Evolutionary conservation across 2,329 filamentous ascomycete genomes (phyloP).

Genomic region (Arthrobotrys conoides): DNA sequence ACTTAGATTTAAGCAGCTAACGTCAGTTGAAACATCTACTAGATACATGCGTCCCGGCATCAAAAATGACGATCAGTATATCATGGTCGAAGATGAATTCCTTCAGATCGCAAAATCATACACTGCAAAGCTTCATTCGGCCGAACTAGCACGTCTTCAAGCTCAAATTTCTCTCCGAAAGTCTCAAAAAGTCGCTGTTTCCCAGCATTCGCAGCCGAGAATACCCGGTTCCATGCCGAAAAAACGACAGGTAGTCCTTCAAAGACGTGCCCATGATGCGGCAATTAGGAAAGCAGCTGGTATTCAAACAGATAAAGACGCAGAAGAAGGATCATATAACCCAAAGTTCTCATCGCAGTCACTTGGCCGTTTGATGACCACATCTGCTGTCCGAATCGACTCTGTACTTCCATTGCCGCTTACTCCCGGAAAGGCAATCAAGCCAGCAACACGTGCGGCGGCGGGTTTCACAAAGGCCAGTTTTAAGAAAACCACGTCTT

Average conservation of each 20-base stretch:
- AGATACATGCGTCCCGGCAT: constrained; percentile 58
- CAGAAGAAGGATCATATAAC: constrained; percentile 38
- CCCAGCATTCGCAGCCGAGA: constrained; percentile 42
- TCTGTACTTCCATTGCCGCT: constrained; percentile 44
- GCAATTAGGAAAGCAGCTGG: constrained; percentile 41
- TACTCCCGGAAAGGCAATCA: constrained; percentile 29
- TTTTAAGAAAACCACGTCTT: constrained; percentile 47
- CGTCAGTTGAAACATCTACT: neutral
- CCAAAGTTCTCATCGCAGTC: constrained; percentile 46
- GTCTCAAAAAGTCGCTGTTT: constrained; percentile 27
- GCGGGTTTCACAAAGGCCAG: constrained; percentile 54
- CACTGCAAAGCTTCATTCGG: constrained; percentile 80
- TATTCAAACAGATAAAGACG: neutral
- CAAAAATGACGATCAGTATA: constrained; percentile 76
- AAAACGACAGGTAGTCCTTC: constrained; percentile 39
- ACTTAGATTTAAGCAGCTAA: neutral
- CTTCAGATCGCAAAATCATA: constrained; percentile 77
- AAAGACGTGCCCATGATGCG: constrained; percentile 48
- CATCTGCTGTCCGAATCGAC: constrained; percentile 34
- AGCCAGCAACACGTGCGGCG: constrained; percentile 51
- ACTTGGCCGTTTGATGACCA: constrained; percentile 48
- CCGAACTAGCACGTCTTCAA: constrained; percentile 80
- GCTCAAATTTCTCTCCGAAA: constrained; percentile 63
- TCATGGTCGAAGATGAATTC: constrained; percentile 88
- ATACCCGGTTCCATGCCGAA: constrained; percentile 47